phyloP scores from a whole-genome alignment of 257 asterid genomes.

The Capsicum chinense region DNA sequence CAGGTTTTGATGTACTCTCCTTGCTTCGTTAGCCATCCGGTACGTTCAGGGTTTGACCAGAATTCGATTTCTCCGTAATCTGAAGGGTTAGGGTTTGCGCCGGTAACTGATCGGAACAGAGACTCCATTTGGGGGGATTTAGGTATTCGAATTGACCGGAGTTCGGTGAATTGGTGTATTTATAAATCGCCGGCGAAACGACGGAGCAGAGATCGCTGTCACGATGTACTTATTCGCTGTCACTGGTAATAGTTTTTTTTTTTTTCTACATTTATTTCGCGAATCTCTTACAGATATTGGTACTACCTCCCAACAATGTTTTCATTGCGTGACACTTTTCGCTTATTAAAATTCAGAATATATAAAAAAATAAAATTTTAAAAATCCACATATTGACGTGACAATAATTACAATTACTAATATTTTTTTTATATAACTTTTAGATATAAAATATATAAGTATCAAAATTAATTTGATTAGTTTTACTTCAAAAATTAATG shows the following conservation, averaged over 20 bases:
- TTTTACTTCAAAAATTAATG: too few species aligned
- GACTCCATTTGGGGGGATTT: constrained; percentile 45
- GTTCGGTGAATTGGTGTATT: not conserved
- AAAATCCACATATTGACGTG: too few species aligned
- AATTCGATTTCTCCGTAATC: constrained; percentile 83
- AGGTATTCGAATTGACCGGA: not conserved
- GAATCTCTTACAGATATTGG: not conserved
- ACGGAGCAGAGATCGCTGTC: not conserved
- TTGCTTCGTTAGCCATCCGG: constrained; percentile 93
- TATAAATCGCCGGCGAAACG: not conserved
- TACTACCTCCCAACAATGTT: too few species aligned
- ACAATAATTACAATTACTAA: too few species aligned
- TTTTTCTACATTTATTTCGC: not conserved
- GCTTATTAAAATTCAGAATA: not conserved
- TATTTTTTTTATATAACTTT: too few species aligned
- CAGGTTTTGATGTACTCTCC: constrained; percentile 96
- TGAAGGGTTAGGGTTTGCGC: constrained; percentile 53
- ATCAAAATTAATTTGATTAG: too few species aligned
- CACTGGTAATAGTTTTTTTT: not conserved
- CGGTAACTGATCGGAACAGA: constrained; percentile 81
- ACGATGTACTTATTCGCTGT: not conserved
- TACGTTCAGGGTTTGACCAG: constrained; percentile 83
- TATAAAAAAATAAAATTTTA: too few species aligned
- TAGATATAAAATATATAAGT: too few species aligned
- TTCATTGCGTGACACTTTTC: too few species aligned